Evolutionary conservation across 2,329 filamentous ascomycete species (phyloP), one percentile per base, ranked within the genome.

Genomic region (Oidium heveae): DNA sequence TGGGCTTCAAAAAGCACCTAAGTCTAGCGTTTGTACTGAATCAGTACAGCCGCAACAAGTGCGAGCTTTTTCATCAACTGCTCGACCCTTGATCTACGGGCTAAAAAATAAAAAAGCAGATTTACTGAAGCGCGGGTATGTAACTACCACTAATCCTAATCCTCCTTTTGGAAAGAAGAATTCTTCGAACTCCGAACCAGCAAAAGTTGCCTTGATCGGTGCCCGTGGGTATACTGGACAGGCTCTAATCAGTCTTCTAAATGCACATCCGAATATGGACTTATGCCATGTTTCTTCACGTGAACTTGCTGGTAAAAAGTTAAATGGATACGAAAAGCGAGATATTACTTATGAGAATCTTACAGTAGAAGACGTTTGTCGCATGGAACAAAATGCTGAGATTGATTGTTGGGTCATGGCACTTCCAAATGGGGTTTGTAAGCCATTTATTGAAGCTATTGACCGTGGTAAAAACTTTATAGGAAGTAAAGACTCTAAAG

Each of bases 331-430:
- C 67, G 79, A 78, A 63, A 96, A 95, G 76, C 79, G 84, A 59
- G 80, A 93, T 57, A 85, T 98, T 61, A 86, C 79, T 58, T 98
- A 98, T 68, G 86, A 94, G 68, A 94, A 87, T 66, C 73, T 96
- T 47, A 80, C 77, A 55, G 77, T 86, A 7, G 89, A 96, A 60
- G 89, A 96, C 61, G 81, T 94, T 13, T 79, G 80, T 58, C 75
- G 80, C 56, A 86, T 96, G 77, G 85, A 91, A 58, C 80, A 84
- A 66, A 79, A 82, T 34, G 84, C 84, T 53, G 78, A 88, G 63
- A 80, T 96, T 52, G 89, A 96, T 70, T 91, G 85, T 70, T 96
- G 88, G 88, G 85, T 96, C 47, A 91, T 96, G 85, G 91, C 91
- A 37, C 78, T 96, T 33, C 91, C 89, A 47, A 98, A 96, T 64